Percentiles rank a stretch among this genome's conserved stretches.
Evolutionary conservation across 2,329 filamentous ascomycete species (phyloP).

Genomic region (Hymenoscyphus repandus): DNA sequence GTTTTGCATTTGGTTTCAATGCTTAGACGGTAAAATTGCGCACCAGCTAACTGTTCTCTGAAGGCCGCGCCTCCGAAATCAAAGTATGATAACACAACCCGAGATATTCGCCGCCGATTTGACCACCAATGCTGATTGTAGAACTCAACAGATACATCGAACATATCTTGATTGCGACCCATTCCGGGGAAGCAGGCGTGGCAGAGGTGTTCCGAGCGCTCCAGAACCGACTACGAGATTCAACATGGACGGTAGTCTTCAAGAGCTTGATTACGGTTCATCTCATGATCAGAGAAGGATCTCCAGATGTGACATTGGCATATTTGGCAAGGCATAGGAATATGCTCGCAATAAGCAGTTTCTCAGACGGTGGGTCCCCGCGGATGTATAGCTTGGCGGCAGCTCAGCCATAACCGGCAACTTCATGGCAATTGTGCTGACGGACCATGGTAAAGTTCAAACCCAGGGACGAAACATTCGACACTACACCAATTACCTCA

Average conservation of each 20-base stretch:
- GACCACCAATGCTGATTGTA: slow-evolving; percentile 15
- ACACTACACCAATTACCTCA: slow-evolving; percentile 82
- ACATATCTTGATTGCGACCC: slow-evolving; percentile 91
- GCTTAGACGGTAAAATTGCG: not conserved
- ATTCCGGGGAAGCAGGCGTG: slow-evolving; percentile 89
- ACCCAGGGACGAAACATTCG: slow-evolving; percentile 93
- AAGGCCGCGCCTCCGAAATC: slow-evolving; percentile 94
- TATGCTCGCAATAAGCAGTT: slow-evolving; percentile 80
- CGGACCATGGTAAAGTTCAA: slow-evolving; percentile 58
- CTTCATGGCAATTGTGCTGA: slow-evolving; percentile 34
- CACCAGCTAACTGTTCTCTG: slow-evolving; percentile 10
- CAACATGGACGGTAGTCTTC: slow-evolving; percentile 99
- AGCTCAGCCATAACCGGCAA: slow-evolving; percentile 15
- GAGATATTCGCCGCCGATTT: not conserved
- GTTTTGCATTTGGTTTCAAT: not conserved
- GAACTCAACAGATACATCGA: slow-evolving; percentile 57
- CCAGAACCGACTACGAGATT: slow-evolving; percentile 83
- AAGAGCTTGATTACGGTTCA: slow-evolving; percentile 95
- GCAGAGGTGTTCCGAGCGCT: slow-evolving; percentile 92
- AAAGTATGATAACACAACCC: slow-evolving; percentile 59
- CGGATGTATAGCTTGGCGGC: slow-evolving; percentile 4
- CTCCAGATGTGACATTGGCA: slow-evolving; percentile 78
- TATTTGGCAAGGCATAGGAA: slow-evolving; percentile 80
- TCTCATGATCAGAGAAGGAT: slow-evolving; percentile 94
- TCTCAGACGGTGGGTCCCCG: slow-evolving; percentile 73